phyloP scores from a whole-genome alignment of 1,284 basidiomycete species.

The Vanrija humicola region DNA sequence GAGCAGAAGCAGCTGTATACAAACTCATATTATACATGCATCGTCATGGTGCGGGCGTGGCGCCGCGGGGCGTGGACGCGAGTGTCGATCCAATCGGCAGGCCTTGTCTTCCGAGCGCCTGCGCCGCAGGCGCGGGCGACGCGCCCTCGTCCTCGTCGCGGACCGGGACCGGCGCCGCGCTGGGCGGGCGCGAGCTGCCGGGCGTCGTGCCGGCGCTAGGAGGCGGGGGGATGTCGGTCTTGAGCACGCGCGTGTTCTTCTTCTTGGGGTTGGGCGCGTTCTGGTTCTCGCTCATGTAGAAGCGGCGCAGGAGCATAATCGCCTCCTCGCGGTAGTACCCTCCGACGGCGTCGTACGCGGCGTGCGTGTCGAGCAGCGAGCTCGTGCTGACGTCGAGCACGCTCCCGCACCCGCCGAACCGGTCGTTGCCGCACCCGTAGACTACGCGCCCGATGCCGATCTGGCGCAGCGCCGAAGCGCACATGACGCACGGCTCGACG shows the following conservation, averaged over 20 bases:
- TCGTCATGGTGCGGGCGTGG: too few species aligned
- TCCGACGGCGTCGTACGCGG: conserved; percentile 69
- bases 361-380: conserved; percentile 62
- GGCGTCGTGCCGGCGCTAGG: conserved; percentile 22
- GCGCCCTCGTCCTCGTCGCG: too few species aligned
- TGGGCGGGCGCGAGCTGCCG: conserved; percentile 17
- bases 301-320: conserved; percentile 88
- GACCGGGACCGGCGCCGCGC: conserved; percentile 4
- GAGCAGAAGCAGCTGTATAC: too few species aligned
- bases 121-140: too few species aligned
- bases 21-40: too few species aligned
- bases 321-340: conserved; percentile 89
- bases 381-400: conserved; percentile 77
- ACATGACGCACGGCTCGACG: conserved; percentile 99
- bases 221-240: conserved; percentile 48
- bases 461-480: conserved; percentile 89
- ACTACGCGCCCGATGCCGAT: conserved; percentile 86
- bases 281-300: conserved; percentile 92
- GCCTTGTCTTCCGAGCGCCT: too few species aligned
- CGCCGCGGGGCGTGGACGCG: too few species aligned
- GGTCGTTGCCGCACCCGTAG: conserved; percentile 92
- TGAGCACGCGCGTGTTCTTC: conserved; percentile 48
- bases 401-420: conserved; percentile 96
- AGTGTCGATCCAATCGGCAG: too few species aligned
- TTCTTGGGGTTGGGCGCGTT: conserved; percentile 56